phyloP scores from a whole-genome alignment of 805 yeast species.

The Teunomyces lycoperdinae region DNA sequence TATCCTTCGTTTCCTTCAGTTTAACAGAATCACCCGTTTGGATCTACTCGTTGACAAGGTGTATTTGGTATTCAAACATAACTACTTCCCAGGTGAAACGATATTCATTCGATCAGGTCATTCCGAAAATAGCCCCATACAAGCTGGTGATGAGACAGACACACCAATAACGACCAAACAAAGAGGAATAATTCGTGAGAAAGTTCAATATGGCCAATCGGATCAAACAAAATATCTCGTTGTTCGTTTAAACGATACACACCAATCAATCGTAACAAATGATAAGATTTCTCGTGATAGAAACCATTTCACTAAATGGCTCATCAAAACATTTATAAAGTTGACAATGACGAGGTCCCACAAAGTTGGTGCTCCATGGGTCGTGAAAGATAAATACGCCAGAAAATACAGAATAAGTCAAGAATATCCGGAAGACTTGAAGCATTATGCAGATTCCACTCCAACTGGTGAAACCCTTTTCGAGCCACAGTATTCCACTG shows the following conservation, averaged over 20 bases:
- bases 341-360: slow-evolving; percentile 72
- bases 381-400: slow-evolving; percentile 77
- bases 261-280: slow-evolving; percentile 69
- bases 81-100: slow-evolving; percentile 88
- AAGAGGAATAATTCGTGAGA: slow-evolving; percentile 74
- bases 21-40: slow-evolving; percentile 74
- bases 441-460: slow-evolving; percentile 35
- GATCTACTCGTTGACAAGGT: slow-evolving; percentile 88
- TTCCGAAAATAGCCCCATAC: not conserved
- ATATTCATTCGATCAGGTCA: slow-evolving; percentile 54
- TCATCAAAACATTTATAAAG: slow-evolving; percentile 84
- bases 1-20: slow-evolving; percentile 79
- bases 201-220: slow-evolving; percentile 67
- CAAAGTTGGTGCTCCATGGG: slow-evolving; percentile 95
- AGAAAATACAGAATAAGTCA: slow-evolving; percentile 61
- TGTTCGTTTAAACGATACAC: slow-evolving; percentile 48
- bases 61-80: slow-evolving; percentile 70
- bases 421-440: slow-evolving; percentile 55
- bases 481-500: slow-evolving; percentile 10
- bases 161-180: slow-evolving; percentile 21
- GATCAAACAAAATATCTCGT: slow-evolving; percentile 64
- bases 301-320: slow-evolving; percentile 83
- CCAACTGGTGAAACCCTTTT: slow-evolving; percentile 28
- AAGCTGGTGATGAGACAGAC: not conserved
- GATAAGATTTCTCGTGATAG: slow-evolving; percentile 78